Conservation (phyloP, 2,329 filamentous ascomycete genomes). For the Trichoderma simmonsii region DNA sequence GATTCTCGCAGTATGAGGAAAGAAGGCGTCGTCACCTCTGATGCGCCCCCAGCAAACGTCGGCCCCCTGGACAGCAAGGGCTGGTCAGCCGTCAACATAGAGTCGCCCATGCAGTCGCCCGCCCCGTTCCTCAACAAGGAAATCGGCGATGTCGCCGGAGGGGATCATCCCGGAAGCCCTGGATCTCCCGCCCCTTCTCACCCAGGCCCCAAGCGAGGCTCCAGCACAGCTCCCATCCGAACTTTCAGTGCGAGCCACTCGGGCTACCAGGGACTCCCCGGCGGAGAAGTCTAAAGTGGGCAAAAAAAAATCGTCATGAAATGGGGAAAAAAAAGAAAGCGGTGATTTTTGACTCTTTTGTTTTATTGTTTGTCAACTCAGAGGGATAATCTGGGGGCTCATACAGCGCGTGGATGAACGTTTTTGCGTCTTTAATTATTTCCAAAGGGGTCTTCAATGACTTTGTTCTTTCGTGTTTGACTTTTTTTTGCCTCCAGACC, state of each 20-base stretch:
- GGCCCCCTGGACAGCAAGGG: constrained; percentile 20
- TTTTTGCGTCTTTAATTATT: constrained; percentile 4
- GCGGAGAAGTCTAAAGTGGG: neutral
- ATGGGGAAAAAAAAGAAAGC: neutral
- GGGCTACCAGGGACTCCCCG: constrained; percentile 16
- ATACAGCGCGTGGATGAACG: constrained; percentile 10
- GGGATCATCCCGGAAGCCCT: neutral
- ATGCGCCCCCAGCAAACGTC: constrained; percentile 21
- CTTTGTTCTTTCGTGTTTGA: constrained; percentile 17
- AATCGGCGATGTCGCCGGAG: constrained; percentile 10
- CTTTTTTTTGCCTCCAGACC: constrained; percentile 16
- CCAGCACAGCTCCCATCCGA: constrained; percentile 20
- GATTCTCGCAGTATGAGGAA: constrained; percentile 21
- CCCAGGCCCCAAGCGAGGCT: constrained; percentile 17
- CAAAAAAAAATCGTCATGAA: constrained; percentile 1
- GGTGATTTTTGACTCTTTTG: constrained; percentile 1
- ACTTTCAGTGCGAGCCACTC: constrained; percentile 21
- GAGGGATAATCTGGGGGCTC: neutral
- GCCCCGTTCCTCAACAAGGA: constrained; percentile 19
- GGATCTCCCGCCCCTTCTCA: constrained; percentile 7
- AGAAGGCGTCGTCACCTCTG: constrained; percentile 17
- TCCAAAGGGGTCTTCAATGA: constrained; percentile 4
- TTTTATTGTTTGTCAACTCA: neutral
- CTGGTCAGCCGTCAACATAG: constrained; percentile 19
- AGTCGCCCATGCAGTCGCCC: constrained; percentile 9